Conservation (phyloP, 78 protist genomes). For the Dictyostelium citrinum region DNA sequence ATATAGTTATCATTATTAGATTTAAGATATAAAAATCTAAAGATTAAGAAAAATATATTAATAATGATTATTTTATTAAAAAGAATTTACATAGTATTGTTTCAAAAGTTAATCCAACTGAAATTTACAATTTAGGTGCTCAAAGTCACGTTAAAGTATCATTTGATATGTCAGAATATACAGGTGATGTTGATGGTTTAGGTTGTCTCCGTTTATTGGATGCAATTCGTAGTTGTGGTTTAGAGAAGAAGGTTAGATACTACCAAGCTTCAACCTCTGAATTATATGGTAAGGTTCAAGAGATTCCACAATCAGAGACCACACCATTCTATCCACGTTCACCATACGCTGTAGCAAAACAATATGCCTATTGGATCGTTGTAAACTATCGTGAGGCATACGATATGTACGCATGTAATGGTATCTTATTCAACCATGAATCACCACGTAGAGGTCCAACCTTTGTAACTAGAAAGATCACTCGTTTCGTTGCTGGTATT, state of each 20-base stretch:
- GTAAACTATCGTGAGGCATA: conserved; percentile 97
- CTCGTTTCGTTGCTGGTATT: conserved; percentile 93
- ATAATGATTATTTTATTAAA: background rate
- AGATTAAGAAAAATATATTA: too few species aligned
- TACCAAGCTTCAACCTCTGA: conserved; percentile 96
- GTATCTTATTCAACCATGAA: conserved; percentile 97
- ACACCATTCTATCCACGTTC: conserved; percentile 98
- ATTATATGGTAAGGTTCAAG: conserved; percentile 94
- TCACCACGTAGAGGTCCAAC: conserved; percentile 86
- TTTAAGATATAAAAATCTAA: too few species aligned
- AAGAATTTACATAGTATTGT: conserved; percentile 74
- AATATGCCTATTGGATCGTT: conserved; percentile 93
- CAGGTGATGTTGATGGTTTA: conserved; percentile 93
- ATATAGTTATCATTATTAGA: too few species aligned
- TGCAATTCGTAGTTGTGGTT: conserved; percentile 91
- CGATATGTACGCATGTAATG: conserved; percentile 90
- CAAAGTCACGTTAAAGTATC: conserved; percentile 88
- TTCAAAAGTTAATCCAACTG: conserved; percentile 80
- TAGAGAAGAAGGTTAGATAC: conserved; percentile 64
- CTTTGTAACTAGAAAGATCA: conserved; percentile 96
- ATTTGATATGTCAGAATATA: conserved; percentile 96
- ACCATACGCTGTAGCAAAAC: conserved; percentile 96
- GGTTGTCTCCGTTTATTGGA: conserved; percentile 93
- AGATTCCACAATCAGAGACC: conserved; percentile 91
- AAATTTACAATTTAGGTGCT: conserved; percentile 95